Base-by-base conservation (phyloP, 441 rosid genomes). In the Viola pubescens region DNA sequence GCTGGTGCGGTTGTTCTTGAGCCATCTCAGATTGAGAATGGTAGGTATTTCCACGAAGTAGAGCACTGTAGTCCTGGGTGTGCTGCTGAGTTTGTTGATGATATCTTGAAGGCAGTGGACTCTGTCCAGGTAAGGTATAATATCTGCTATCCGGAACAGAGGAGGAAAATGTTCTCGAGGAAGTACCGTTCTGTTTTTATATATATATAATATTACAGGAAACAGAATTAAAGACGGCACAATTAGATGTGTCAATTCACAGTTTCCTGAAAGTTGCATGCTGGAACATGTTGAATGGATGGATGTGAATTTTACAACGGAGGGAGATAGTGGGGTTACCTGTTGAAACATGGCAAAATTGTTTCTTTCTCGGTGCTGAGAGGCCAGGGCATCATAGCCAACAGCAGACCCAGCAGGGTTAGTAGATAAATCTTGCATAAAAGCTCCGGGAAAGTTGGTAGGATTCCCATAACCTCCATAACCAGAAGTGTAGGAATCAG, bases 21-120 rank as follows among this genome's bases (percentile, higher is more conserved):
- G 60, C 37, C 34, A 45, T 55, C 54, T 71, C 57, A 3, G 37
- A 52, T 62, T 64, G 74, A 59, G 79, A 54, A 57, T 49, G 62
- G 49, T 53, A 50, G 11, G 37, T 6, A 50, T 43, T 59, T 11
- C 69, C 58, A 54, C 58, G 50, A 49, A 58, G 66, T 6, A 13
- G 56, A 58, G 73, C 48, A 62, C 52, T 75, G 43, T 73, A 66
- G 26, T 67, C 59, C 52, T 60, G 71, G 7, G 74, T 34, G 16
- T 56, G 67, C 61, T 46, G 81, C 60, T 67, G 75, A 41, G 50
- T 52, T 9, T 67, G 79, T 34, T 13, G 62, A 68, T 75, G 67
- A 56, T 77, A 66, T 48, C 69, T 61, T 19, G 54, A 60, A 61
- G 34, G 60, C 37, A 39, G 84, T 54, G 59, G 76, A 52, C 56